phyloP scores from a whole-genome alignment of 2,329 filamentous ascomycete species.

The Colletotrichum chrysophilum region DNA sequence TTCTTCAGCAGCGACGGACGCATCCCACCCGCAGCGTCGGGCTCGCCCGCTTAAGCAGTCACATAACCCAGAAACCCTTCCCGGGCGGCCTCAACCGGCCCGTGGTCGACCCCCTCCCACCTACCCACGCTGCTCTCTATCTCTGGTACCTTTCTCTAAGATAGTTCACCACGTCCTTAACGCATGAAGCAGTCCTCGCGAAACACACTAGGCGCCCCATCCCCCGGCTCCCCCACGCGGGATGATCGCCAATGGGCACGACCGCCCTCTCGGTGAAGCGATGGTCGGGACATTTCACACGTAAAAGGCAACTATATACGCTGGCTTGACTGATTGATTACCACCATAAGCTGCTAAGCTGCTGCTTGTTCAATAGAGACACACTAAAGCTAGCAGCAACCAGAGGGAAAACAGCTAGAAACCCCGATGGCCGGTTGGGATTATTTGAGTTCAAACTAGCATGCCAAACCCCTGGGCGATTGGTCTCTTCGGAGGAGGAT shows the following conservation, averaged over 20 bases:
- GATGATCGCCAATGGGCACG: not conserved
- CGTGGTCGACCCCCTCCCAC: not conserved
- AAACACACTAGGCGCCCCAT: not conserved
- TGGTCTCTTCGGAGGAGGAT: not conserved
- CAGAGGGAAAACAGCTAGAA: not conserved
- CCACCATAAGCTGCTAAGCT: not conserved
- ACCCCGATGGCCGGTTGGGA: not conserved
- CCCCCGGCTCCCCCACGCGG: slow-evolving; percentile 4
- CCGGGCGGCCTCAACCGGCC: not conserved
- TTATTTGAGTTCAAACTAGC: slow-evolving; percentile 12
- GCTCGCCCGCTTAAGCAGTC: not conserved
- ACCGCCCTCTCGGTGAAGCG: slow-evolving; percentile 5
- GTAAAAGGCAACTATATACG: not conserved
- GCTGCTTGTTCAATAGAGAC: not conserved
- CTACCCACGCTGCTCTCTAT: not conserved
- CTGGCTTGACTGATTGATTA: not conserved
- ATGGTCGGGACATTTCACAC: not conserved
- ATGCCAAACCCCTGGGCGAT: not conserved
- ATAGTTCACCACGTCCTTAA: not conserved
- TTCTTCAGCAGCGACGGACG: not conserved
- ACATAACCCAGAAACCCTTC: not conserved
- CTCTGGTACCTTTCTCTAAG: not conserved
- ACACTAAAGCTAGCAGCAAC: not conserved
- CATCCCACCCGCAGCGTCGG: not conserved
- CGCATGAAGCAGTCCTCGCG: not conserved